These are phyloP conservation scores for Rhodomyrtus psidioides DNA, from an alignment of 441 rosid genomes.

Conservation along the genomic window DNA sequence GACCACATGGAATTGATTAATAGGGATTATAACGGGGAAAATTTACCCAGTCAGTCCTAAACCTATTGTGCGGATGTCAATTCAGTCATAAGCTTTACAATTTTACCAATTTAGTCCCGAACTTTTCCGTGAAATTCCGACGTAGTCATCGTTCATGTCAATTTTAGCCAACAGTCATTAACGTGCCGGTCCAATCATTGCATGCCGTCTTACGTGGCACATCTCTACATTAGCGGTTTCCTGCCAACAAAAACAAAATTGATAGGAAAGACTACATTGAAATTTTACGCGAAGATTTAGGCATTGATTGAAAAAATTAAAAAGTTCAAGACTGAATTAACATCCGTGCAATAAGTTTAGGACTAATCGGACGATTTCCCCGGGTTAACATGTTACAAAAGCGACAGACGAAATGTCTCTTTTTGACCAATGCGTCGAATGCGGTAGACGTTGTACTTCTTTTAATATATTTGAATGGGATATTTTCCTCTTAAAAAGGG, in stretches of 20 bases:
- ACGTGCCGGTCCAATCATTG: too few relatives aligned
- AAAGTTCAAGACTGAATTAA: rapidly evolving
- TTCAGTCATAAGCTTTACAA: not conserved
- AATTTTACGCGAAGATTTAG: rapidly evolving
- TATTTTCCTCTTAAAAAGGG: not conserved
- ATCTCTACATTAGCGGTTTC: too few relatives aligned
- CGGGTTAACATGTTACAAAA: too few relatives aligned
- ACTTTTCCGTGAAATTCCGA: rapidly evolving
- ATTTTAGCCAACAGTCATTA: not conserved
- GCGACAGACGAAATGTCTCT: not conserved
- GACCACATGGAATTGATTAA: not conserved
- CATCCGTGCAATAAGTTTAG: rapidly evolving
- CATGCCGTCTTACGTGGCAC: too few relatives aligned
- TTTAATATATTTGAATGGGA: not conserved
- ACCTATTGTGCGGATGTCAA: not conserved
- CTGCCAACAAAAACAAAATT: not conserved
- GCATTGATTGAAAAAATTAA: not conserved
- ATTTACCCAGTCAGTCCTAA: not conserved
- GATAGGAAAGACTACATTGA: not conserved
- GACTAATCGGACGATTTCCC: not conserved
- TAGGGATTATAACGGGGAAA: not conserved
- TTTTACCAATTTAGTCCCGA: not conserved
- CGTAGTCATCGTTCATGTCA: rapidly evolving
- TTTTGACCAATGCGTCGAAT: not conserved
- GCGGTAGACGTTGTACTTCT: too few relatives aligned